Evolutionary conservation across 306 rosid species (phyloP), one percentile per base, ranked within the genome.

Genomic region (Quercus mongolica): DNA sequence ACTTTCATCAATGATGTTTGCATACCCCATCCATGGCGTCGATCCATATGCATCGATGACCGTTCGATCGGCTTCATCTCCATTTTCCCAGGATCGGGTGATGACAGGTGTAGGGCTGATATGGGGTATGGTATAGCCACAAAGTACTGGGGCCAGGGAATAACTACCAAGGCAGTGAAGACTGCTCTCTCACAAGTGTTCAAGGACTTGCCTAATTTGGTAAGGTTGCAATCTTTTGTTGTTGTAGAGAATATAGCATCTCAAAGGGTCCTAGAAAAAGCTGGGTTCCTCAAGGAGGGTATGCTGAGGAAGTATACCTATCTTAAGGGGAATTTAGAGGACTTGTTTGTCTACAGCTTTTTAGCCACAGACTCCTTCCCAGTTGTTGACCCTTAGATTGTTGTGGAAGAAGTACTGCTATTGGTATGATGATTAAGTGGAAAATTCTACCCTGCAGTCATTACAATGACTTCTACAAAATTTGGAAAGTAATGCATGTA

Each of bases 191-290:
- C 87, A 38, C 82, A 80, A 68, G 87, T 85, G 52, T 90, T 86
- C 56, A 46, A 74, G 79, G 91, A 86, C 23, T 55, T 80, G 0
- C 91, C 92, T 52, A 33, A 77, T 30, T 73, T 90, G 83, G 69
- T 77, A 12, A 90, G 97, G 83, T 13, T 90, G 76, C 87, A 90
- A 23, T 88, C 89, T 49, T 61, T 81, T 74, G 85, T 74, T 21
- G 17, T 0, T 20, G 30, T 71, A 8, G 88, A 85, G 62, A 89
- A 94, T 44, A 76, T 68, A 71, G 91, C 88, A 25, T 91, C 95
- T 25, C 91, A 86, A 17, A 89, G 88, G 87, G 94, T 93, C 2
- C 21, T 94, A 61, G 91, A 91, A 76, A 94, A 88, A 76, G 78
- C 18, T 20, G 98, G 97, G 61, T 86, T 91, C 73, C 83, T 63